These are phyloP conservation scores for Sinapis alba DNA, from an alignment of 441 rosid genomes.

Conservation along the genomic window DNA sequence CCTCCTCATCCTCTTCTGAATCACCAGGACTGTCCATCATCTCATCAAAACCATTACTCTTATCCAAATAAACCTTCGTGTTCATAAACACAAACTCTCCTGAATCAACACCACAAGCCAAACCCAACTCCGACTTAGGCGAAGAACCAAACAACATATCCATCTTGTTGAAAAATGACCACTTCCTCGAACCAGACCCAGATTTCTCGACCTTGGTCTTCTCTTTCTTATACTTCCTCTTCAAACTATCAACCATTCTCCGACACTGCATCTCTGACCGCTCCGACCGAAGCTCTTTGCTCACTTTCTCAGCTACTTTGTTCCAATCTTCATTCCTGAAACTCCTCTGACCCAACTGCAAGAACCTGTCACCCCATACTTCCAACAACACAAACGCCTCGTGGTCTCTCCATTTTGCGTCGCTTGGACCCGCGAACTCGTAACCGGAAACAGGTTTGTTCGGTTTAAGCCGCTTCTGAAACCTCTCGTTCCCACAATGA, in stretches of 20 bases:
- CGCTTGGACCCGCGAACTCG: constrained; percentile 71
- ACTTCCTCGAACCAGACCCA: constrained; percentile 53
- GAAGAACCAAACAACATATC: constrained; percentile 63
- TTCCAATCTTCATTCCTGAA: constrained; percentile 92
- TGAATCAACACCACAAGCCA: constrained; percentile 88
- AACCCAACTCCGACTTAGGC: constrained; percentile 69
- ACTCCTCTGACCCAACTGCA: constrained; percentile 86
- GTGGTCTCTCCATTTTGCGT: constrained; percentile 63
- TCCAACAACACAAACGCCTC: constrained; percentile 84
- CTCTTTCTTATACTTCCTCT: constrained; percentile 94
- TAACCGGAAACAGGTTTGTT: constrained; percentile 74
- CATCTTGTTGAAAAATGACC: constrained; percentile 86
- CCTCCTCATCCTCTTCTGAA: constrained; percentile 57
- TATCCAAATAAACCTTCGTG: constrained; percentile 62
- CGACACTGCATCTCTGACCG: constrained; percentile 84
- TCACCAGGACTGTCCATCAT: constrained; percentile 89
- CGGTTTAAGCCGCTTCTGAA: constrained; percentile 71
- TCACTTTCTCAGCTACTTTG: constrained; percentile 94
- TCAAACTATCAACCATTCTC: constrained; percentile 79
- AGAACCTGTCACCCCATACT: constrained; percentile 90
- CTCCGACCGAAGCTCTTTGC: constrained; percentile 70
- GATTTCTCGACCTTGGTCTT: constrained; percentile 52
- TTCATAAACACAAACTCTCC: constrained; percentile 79
- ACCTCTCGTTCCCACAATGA: constrained; percentile 52
- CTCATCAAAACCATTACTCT: constrained; percentile 79